Conservation (phyloP, 1,284 basidiomycete genomes). For the Marasmius sp. region DNA sequence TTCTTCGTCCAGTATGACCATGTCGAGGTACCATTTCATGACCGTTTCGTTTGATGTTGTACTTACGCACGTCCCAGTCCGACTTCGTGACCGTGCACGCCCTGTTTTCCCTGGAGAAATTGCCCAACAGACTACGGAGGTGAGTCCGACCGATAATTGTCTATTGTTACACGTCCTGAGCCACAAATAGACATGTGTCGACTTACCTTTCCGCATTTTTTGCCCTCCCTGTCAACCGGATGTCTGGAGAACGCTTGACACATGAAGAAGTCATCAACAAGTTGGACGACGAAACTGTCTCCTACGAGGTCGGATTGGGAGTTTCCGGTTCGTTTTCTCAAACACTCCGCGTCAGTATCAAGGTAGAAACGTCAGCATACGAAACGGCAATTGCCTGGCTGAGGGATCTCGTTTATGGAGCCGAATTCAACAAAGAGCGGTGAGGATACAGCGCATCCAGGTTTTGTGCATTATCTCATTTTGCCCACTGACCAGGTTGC, state of each 20-base stretch:
- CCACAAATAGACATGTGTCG: constrained; percentile 62
- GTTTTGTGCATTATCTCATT: neutral
- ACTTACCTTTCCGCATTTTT: constrained; percentile 90
- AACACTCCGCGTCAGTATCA: constrained; percentile 75
- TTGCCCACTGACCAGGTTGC: constrained; percentile 53
- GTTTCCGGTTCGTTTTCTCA: constrained; percentile 73
- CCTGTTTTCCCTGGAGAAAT: constrained; percentile 71
- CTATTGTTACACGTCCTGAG: neutral
- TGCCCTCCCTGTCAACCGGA: constrained; percentile 78
- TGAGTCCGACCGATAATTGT: constrained; percentile 36
- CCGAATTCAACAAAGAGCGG: constrained; percentile 85
- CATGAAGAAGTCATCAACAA: constrained; percentile 92
- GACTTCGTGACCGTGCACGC: constrained; percentile 88
- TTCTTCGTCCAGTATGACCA: constrained; percentile 94
- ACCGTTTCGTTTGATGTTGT: neutral
- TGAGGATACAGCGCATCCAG: constrained; percentile 27
- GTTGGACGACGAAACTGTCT: constrained; percentile 90
- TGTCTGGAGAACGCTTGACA: constrained; percentile 67
- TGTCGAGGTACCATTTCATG: constrained; percentile 58
- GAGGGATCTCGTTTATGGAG: constrained; percentile 83
- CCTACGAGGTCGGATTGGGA: constrained; percentile 81
- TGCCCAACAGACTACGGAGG: constrained; percentile 78
- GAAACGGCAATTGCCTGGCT: constrained; percentile 86
- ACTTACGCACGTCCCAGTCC: constrained; percentile 52
- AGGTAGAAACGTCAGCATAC: constrained; percentile 83